Evolutionary conservation across 306 rosid species (phyloP).

Genomic region (Quercus cerris): DNA sequence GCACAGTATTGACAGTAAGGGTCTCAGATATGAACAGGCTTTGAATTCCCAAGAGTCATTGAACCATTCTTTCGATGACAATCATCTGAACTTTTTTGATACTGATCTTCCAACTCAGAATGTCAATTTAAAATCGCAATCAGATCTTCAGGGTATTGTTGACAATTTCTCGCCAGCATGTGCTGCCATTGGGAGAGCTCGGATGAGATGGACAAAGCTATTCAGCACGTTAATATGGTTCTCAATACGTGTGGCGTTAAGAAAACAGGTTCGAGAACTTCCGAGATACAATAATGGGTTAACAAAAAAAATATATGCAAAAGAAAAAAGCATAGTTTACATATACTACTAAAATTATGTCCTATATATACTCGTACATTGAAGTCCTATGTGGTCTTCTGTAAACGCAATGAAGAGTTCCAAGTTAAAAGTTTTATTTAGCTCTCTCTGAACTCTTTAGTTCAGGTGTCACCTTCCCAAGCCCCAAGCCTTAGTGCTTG

Average conservation of each 20-base stretch:
- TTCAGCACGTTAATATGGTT: slow-evolving; percentile 78
- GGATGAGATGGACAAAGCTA: slow-evolving; percentile 79
- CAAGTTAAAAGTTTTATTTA: no score
- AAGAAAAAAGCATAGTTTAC: background rate
- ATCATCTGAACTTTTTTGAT: slow-evolving; percentile 64
- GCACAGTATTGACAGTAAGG: slow-evolving; percentile 50
- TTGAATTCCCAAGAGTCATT: slow-evolving; percentile 60
- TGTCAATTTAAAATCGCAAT: slow-evolving; percentile 38
- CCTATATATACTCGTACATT: no score
- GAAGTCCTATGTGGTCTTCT: no score
- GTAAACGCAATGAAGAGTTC: no score
- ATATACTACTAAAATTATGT: slow-evolving; percentile 14
- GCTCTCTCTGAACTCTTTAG: no score
- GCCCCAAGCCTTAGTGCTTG: no score
- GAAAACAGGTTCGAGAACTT: slow-evolving; percentile 13
- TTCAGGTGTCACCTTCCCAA: no score
- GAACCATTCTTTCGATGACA: slow-evolving; percentile 63
- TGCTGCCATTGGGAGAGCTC: slow-evolving; percentile 50
- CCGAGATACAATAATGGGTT: slow-evolving; percentile 28
- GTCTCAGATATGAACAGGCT: slow-evolving; percentile 59
- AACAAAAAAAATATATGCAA: background rate
- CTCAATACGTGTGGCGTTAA: background rate
- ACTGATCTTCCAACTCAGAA: slow-evolving; percentile 53
- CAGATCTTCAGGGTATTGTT: slow-evolving; percentile 58
- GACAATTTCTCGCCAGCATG: slow-evolving; percentile 45